Evolutionary conservation across 306 rosid genomes (phyloP), one percentile per base, ranked within the genome.

Genomic region (Astragalus glycyphyllos): DNA sequence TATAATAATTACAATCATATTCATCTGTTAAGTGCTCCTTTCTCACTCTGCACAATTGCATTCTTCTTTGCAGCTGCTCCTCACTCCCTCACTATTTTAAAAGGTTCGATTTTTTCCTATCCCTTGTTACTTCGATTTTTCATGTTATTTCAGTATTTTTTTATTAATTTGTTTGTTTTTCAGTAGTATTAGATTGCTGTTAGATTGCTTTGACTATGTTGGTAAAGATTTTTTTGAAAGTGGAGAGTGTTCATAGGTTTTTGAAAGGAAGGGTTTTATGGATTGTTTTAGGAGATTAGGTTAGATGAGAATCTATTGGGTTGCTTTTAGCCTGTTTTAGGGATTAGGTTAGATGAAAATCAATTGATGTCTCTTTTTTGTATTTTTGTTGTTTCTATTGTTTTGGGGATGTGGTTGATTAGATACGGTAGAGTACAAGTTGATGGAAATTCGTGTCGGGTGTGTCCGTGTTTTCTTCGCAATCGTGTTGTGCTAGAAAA

Each of bases 11-110:
- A 32, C 6, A 58, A 34, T 57, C 11, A 17, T 63, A 26, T 26
- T 26, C 31, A 26, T 72, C 51, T 17, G 47, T 59, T 13, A 51
- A 58, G 26, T 16, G 46, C 57, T 61, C 16, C 0, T 72, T 72
- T 47, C 7, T 67, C 48, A 67, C 56, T 66, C 34, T 49, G 14
- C 51, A 8, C 23, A 48, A 37, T 72, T 40, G 51, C 29, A 48
- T 72, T 72, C 44, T 72, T 72, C 44, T 40, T 71, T 58, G 45
- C 50, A 35, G 55, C 47, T 65, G 34, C 47, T 56, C 17, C 60
- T 14, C 11, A 50, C 46, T 71, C 59, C 7, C 40, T 50, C 71
- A 16, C 29, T 63, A 58, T 46, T 47, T 16, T 6, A 14, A 6
- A 17, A 58, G 82, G 69, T 56, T 57, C 12, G 42, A 29, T 49